Conservation (phyloP, 257 asterid species). For the Solanum piurae region DNA sequence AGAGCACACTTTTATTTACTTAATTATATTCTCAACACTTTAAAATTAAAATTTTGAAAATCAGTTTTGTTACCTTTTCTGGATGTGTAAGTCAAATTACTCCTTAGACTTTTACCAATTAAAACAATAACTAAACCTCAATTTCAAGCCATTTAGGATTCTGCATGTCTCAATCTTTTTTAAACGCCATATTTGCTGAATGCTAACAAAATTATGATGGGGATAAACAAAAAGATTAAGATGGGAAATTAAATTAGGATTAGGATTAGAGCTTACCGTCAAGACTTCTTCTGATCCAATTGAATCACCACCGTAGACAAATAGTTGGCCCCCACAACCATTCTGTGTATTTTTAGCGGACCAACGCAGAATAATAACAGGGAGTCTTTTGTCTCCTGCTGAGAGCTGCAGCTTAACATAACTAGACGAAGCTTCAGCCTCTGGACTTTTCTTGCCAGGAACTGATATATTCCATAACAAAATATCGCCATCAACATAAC, state of each 20-base stretch:
- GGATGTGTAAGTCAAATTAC: background rate
- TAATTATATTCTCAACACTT: background rate
- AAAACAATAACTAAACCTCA: background rate
- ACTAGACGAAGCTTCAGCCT: constrained; percentile 24
- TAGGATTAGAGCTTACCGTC: constrained; percentile 49
- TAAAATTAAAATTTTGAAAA: background rate
- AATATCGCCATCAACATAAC: constrained; percentile 95
- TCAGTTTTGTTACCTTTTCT: background rate
- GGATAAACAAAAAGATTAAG: background rate
- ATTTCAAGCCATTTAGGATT: background rate
- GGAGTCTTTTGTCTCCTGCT: constrained; percentile 72
- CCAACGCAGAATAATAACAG: constrained; percentile 92
- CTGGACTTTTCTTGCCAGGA: constrained; percentile 35
- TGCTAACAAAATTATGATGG: background rate
- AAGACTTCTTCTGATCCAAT: constrained; percentile 93
- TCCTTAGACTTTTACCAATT: background rate
- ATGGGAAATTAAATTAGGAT: constrained; percentile 13
- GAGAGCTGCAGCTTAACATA: constrained; percentile 72
- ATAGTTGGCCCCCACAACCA: constrained; percentile 64
- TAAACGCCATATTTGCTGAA: background rate
- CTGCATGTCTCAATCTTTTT: background rate
- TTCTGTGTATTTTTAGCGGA: constrained; percentile 42
- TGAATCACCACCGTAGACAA: constrained; percentile 86
- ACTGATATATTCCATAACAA: constrained; percentile 72
- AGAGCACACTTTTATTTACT: background rate